These are phyloP conservation scores for Boletellus ananiceps DNA, from an alignment of 768 basidiomycete species.

Conservation along the genomic window DNA sequence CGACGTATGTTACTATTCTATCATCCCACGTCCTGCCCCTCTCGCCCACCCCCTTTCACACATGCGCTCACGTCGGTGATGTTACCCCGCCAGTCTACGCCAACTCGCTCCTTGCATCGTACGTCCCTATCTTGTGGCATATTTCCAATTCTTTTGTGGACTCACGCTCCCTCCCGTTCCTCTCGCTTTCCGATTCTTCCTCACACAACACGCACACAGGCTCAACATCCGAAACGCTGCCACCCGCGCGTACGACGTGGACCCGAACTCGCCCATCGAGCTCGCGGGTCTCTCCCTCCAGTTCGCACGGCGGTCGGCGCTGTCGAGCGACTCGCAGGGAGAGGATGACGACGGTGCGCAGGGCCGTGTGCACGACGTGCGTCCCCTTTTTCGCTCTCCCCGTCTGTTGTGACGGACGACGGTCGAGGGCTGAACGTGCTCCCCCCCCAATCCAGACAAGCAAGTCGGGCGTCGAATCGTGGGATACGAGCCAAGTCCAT, in stretches of 20 bases:
- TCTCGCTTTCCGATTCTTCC: background rate
- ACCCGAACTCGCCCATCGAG: constrained; percentile 1
- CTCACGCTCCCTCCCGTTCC: background rate
- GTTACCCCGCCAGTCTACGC: constrained; percentile 20
- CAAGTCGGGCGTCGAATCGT: constrained; percentile 16
- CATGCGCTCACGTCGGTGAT: background rate
- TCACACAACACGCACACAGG: constrained; percentile 6
- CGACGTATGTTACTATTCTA: constrained; percentile 16
- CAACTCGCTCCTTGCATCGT: constrained; percentile 30
- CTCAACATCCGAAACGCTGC: constrained; percentile 26
- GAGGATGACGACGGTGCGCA: background rate
- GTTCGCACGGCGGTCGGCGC: constrained; percentile 20
- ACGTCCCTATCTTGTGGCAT: background rate
- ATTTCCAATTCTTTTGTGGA: background rate
- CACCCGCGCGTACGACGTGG: constrained; percentile 9
- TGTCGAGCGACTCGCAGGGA: background rate
- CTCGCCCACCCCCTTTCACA: no score
- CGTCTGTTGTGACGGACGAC: no score
- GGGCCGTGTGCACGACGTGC: background rate
- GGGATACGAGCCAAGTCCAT: constrained; percentile 11
- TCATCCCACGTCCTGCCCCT: background rate
- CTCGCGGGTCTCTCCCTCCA: constrained; percentile 18
- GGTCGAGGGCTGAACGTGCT: background rate
- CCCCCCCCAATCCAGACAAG: background rate
- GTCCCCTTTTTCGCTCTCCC: background rate